These are phyloP conservation scores for Coemansia sp. DNA, from an alignment of 371 early-diverging fungal genomes.

Conservation along the genomic window DNA sequence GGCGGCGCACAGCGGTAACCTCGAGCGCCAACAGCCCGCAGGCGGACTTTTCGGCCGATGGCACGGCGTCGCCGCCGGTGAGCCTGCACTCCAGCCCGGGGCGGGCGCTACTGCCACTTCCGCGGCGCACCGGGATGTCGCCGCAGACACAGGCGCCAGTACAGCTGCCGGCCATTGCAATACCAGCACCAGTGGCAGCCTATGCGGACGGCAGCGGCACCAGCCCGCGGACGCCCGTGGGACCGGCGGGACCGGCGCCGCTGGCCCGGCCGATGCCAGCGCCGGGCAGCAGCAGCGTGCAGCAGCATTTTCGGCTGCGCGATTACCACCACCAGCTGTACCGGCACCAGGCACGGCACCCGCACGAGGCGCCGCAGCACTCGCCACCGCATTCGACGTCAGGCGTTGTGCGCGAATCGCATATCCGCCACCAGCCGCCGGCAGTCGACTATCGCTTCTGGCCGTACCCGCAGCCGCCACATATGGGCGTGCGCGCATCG, in stretches of 20 bases:
- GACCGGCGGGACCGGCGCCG: neutral
- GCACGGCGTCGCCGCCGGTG: neutral
- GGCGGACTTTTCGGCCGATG: neutral
- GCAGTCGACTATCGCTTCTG: constrained; percentile 17
- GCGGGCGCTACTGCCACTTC: neutral
- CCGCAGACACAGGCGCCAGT: neutral
- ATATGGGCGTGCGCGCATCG: neutral
- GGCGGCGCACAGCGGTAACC: neutral
- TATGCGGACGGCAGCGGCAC: neutral
- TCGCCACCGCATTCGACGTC: neutral
- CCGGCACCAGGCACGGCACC: constrained; percentile 8
- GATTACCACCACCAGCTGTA: constrained; percentile 9
- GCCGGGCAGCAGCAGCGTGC: constrained; percentile 1
- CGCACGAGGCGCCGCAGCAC: neutral
- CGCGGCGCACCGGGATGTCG: neutral
- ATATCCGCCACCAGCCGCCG: constrained; percentile 1
- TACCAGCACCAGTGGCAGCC: neutral
- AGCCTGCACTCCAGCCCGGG: neutral
- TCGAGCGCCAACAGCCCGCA: constrained; percentile 10
- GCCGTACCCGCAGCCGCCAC: constrained; percentile 21
- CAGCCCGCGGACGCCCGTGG: constrained; percentile 1
- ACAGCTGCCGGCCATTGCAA: neutral
- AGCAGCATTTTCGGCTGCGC: constrained; percentile 5
- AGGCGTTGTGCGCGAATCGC: neutral
- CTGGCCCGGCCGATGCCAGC: neutral